These are phyloP conservation scores for Taiozyma sp. DNA, from an alignment of 1,139 yeast genomes.

Conservation along the genomic window DNA sequence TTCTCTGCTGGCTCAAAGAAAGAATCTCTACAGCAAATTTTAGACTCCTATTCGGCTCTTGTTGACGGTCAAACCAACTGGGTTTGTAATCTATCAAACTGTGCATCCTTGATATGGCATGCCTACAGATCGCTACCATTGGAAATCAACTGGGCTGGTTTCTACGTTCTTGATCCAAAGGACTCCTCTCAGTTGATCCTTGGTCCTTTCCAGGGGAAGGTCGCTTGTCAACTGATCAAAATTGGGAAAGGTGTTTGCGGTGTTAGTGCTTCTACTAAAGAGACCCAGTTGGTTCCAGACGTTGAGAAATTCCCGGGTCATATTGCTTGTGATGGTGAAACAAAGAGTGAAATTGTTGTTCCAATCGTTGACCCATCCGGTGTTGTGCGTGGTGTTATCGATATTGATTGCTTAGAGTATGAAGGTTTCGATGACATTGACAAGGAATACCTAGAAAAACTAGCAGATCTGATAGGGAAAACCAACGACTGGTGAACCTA, in stretches of 20 bases:
- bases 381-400: conserved; percentile 67
- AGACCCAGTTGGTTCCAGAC: conserved; percentile 72
- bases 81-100: conserved; percentile 87
- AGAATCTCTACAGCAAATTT: conserved; percentile 56
- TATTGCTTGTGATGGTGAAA: conserved; percentile 96
- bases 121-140: conserved; percentile 63
- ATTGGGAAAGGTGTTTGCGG: conserved; percentile 94
- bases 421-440: conserved; percentile 69
- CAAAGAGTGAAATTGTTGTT: conserved; percentile 89
- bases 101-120: conserved; percentile 84
- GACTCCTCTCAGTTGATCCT: conserved; percentile 49
- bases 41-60: conserved; percentile 64
- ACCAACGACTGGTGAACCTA: conserved; percentile 36
- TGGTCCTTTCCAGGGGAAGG: conserved; percentile 97
- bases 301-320: conserved; percentile 85
- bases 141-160: conserved; percentile 90
- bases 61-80: conserved; percentile 63
- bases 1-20: conserved; percentile 39
- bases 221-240: conserved; percentile 81
- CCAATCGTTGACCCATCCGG: conserved; percentile 55
- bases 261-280: conserved; percentile 52
- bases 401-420: conserved; percentile 69
- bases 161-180: conserved; percentile 47
- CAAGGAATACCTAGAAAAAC: conserved; percentile 48
- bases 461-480: conserved; percentile 47